Conservation (phyloP, 331 rosid species). For the Arachis monticola region DNA sequence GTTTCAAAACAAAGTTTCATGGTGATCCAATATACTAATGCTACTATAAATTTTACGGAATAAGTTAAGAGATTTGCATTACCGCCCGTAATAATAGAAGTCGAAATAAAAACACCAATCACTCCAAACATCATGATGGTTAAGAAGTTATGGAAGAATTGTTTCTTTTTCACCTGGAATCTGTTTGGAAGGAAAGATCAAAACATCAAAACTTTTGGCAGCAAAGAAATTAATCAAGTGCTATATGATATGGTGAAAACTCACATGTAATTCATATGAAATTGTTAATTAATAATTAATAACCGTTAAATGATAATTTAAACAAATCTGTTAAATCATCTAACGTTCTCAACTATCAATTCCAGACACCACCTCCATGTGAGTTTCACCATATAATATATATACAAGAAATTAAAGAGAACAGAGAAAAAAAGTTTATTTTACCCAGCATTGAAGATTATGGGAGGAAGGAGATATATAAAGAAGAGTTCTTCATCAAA, state of each 20-base stretch:
- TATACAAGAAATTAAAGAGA: conserved; percentile 23
- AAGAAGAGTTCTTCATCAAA: conserved; percentile 87
- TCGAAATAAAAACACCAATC: conserved; percentile 79
- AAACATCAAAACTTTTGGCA: background rate
- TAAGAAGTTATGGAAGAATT: conserved; percentile 81
- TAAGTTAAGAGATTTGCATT: conserved; percentile 36
- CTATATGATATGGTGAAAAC: background rate
- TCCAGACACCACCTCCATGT: no score
- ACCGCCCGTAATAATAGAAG: conserved; percentile 64
- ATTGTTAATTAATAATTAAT: no score
- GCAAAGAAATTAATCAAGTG: conserved; percentile 35
- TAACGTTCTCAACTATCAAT: no score
- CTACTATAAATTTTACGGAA: conserved; percentile 42
- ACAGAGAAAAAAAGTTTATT: background rate
- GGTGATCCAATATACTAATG: background rate
- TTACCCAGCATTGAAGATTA: conserved; percentile 96
- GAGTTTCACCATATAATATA: background rate
- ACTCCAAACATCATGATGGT: conserved; percentile 92
- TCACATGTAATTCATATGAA: no score
- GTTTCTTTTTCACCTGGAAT: conserved; percentile 97
- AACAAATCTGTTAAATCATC: no score
- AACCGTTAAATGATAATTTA: no score
- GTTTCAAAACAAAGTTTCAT: background rate
- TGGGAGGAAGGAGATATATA: conserved; percentile 96
- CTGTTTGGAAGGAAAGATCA: conserved; percentile 43